Evolutionary conservation across 352 stramenopile genomes (phyloP).

Genomic region (Aphanomyces stellatus): DNA sequence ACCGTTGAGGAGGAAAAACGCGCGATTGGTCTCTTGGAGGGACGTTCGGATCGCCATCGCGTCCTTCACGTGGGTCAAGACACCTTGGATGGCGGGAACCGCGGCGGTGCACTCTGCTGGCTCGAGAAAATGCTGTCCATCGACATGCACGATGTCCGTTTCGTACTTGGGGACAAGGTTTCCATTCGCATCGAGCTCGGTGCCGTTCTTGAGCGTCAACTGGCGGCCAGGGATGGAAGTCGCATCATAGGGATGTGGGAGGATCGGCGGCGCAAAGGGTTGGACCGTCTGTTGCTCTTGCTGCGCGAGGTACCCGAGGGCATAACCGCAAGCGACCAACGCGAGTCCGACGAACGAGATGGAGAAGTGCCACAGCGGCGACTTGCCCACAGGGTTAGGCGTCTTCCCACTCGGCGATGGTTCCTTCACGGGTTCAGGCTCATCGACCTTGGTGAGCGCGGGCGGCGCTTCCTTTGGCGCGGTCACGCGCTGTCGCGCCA

Average conservation of each 20-base stretch:
- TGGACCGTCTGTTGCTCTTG: too few relatives aligned
- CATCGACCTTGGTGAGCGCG: not conserved
- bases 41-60: not conserved
- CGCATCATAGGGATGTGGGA: too few relatives aligned
- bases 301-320: not conserved
- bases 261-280: too few relatives aligned
- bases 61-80: slow-evolving; percentile 4
- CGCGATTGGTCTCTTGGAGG: not conserved
- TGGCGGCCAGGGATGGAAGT: too few relatives aligned
- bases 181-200: not conserved
- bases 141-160: slow-evolving; percentile 12
- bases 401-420: not conserved
- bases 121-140: slow-evolving; percentile 11
- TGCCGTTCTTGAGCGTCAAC: not conserved
- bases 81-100: not conserved
- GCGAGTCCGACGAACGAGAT: not conserved
- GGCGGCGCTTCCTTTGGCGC: not conserved
- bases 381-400: not conserved
- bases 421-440: not conserved
- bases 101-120: not conserved
- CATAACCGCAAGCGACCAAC: not conserved
- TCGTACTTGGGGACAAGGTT: slow-evolving; percentile 2
- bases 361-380: not conserved
- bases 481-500: not conserved
- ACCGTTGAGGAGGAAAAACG: slow-evolving; percentile 83